Evolutionary conservation across 176 grass and related monocot species (phyloP), one percentile per base, ranked within the genome.

Genomic region (Oryza australiensis): DNA sequence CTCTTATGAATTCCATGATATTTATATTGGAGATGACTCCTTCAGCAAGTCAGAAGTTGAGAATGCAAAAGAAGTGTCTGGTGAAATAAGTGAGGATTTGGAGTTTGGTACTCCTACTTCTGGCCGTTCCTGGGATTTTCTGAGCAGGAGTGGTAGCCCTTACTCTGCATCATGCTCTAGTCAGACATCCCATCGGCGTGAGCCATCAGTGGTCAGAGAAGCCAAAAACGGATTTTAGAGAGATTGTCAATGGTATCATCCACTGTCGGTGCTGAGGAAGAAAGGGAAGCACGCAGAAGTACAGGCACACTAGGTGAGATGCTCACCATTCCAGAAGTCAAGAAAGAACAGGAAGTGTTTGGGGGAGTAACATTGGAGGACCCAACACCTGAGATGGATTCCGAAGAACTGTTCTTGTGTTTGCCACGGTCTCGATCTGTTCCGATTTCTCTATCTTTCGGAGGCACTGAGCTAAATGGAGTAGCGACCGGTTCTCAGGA

Each of bases 281-380:
- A 91, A 88, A 91, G 22, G n/a, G 76, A 83, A 77, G 83, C 73
- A 76, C 46, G 68, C 40, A 91, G 80, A 80, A 91, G 64, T 62
- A 70, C 42, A 10, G 94, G 91, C 75, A 99, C 93, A 32, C 90
- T 99, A 37, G 93, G 93, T 42, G 93, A 99, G 74, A 93, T 99
- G 87, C 90, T 99, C 51, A 88, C 96, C 24, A 94, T 95, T 74
- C 87, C 87, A 3, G 86, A 87, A 79, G 78, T 66, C 29, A 91
- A 80, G 30, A 91, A 85, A 84, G 85, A 87, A 2, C 74, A 73
- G 77, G 88, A 89, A 49, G 90, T 82, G 69, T 68, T 64, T 64
- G 63, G 80, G 20, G 64, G 42, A 4, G 68, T 68, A 45, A 76
- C 63, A 76, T 53, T 80, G n/a, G 80, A 57, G 59, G 85, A 43